Base-by-base conservation (phyloP, 1,139 yeast genomes). In the Geotrichum citri-aurantii region DNA sequence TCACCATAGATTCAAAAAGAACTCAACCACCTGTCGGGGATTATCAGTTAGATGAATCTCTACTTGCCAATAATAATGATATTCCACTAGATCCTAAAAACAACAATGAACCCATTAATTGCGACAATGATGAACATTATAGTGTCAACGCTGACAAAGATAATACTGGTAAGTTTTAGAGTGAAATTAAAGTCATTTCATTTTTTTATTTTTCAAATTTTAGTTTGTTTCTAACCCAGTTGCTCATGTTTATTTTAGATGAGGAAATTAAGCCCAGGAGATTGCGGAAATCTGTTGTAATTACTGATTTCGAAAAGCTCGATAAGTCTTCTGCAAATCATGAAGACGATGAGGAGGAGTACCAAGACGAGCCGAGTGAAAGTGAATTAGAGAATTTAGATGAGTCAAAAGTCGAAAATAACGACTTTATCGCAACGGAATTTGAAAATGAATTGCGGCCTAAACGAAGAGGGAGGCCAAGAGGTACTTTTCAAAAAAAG, bases 371-470 rank as follows among this genome's bases (percentile, higher is more conserved):
- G 59, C 14, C 64, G 1, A 65, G 64, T 31, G 61, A 53, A 10
- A 55, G 51, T 48, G 58, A 57, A 29, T 61, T 48, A 2, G 66
- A 63, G 48, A 66, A 63, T 24, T 62, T 58, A 33, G 65, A 58
- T 19, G 66, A 61, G 33, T 57, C 59, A 5, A 59, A 56, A 4
- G 54, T 50, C 1, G 58, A 56, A 21, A 65, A 62, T 7, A 48
- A 52, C 33, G 53, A 52, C 31, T 60, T 60, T 37, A 52, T 61
- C 42, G 67, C 58, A 11, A 59, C 64, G 6, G 68, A 61, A 12
- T 77, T 73, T 1, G 73, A 71, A 21, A 71, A 65, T 27, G 69
- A 64, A 52, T 66, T 57, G 33, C 48, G 49, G 50, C 48, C 54
- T 27, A 54, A 66, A 58, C 26, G 62, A 46, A 21, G 63, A 63